Base-by-base conservation (phyloP, 139 green algal genomes). In the Chlorella sp. region DNA sequence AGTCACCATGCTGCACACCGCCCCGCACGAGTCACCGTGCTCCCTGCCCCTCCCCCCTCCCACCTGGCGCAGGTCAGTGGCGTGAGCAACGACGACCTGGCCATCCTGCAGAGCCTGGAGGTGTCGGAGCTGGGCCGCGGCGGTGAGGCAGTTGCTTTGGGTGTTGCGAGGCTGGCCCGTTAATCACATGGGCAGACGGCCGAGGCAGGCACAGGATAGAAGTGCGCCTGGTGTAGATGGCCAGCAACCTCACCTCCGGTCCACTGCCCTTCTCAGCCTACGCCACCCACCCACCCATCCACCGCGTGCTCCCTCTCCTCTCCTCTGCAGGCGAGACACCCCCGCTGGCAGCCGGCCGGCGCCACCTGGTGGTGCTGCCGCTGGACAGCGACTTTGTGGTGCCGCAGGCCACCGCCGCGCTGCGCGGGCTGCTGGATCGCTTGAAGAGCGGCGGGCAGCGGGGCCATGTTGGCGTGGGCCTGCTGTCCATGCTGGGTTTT, bases 401-500 rank as follows among this genome's bases (percentile, higher is more conserved):
- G 54, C 46, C 44, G 0, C 40, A 85, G 36, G 78, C 88, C 48
- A 79, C 60, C 17, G 84, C 73, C 3, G 73, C 68, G 7, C 26
- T 91, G 28, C 43, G 58, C 30, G 24, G 38, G 51, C 51, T 91
- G 54, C 67, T 78, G 48, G 34, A 79, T 22, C 22, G 26, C 40
- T 48, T 90, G 46, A 41, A 69, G 41, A 36, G n/a, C 11, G 68
- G 26, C 17, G 79, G 60, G 64, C 74, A 83, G 80, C 44, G 67
- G 38, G 28, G 56, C 64, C 43, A 70, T 14, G 70, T 93, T 48
- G 92, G 92, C 32, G 75, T 95, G 40, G 93, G 93, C 78, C 36
- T 96, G 56, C 81, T 91, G 43, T 93, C 86, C 88, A 94, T 94
- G 89, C 79, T 94, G 79, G 87, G 91, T 76, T 93, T 91, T 80